Base-by-base conservation (phyloP, 2,329 filamentous ascomycete species). In the Penicillium decumbens region DNA sequence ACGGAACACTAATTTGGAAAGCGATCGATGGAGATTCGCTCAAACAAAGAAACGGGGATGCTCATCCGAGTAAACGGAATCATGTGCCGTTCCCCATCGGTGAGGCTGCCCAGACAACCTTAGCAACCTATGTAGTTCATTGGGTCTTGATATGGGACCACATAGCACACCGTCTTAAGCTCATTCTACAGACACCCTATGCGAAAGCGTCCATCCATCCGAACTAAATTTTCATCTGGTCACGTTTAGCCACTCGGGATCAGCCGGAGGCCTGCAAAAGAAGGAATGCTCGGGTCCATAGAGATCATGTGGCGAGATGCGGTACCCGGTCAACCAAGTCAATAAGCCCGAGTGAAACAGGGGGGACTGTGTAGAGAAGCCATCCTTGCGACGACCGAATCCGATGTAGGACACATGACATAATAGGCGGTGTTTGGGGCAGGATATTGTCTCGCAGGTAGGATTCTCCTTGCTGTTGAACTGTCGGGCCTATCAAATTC, bases 331-430 rank as follows among this genome's bases (percentile, higher is more conserved):
- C 45, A 59, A 57, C 48, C 45, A 55, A 49, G 40, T 40, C 47
- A 52, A 49, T 33, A 27, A 41, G 24, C 32, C 30, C 28, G 27
- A 49, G 42, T 57, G 51, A 54, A 47, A 54, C 49, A 49, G 40
- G 53, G 41, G 20, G 20, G 49, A 30, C 6, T 30, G 27, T 6
- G 9, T 4, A 37, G 35, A 23, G 40, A 18, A 13, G 23, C 32
- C 6, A 25, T 41, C 43, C 33, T 43, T 55, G 47, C 42, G 40
- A 53, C 27, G 13, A 32, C 40, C 45, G 45, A 55, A 43, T 47
- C 49, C 44, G 33, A 54, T 13, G 57, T 61, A 45, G 57, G 52
- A 60, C 59, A 60, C 59, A 60, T 61, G 57, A 61, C 59, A 58
- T 58, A 53, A 54, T 24, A 24, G 51, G 52, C 45, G 49, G 50